Percentiles rank a stretch among this genome's conserved stretches.
Conservation (phyloP, 768 basidiomycete genomes). For the Gyrodon lividus region DNA sequence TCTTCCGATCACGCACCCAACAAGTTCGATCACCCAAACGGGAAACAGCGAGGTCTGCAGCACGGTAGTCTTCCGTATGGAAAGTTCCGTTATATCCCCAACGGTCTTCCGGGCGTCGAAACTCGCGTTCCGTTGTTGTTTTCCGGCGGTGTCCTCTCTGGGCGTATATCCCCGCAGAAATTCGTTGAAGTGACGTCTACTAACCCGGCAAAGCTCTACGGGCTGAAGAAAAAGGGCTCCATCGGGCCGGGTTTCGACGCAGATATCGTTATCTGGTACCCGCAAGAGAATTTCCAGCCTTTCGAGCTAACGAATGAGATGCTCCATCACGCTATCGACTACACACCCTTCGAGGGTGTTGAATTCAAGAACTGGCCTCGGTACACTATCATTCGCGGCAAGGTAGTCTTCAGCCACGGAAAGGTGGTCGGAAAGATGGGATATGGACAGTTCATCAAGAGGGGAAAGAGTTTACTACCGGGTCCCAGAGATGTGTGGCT, state of each 20-base stretch:
- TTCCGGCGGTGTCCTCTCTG: conserved; percentile 29
- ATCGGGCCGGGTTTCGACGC: conserved; percentile 35
- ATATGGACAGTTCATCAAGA: conserved; percentile 7
- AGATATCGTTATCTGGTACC: conserved; percentile 32
- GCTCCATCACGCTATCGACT: conserved; percentile 30
- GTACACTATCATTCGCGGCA: conserved; percentile 17
- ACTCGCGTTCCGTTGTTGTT: conserved; percentile 34
- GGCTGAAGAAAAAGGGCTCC: conserved; percentile 34
- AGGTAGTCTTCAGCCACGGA: conserved; percentile 17
- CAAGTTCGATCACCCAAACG: conserved; percentile 26
- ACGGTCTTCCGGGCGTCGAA: conserved; percentile 35
- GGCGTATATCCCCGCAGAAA: conserved; percentile 27
- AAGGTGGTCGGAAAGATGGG: conserved; percentile 11
- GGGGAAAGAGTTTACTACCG: conserved; percentile 7
- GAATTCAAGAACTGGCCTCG: conserved; percentile 34
- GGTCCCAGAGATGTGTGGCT: conserved; percentile 11
- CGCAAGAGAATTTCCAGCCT: conserved; percentile 5
- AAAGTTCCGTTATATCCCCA: conserved; percentile 33
- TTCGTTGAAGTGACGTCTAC: conserved; percentile 36
- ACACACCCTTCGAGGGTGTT: conserved; percentile 37
- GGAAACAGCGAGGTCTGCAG: conserved; percentile 23
- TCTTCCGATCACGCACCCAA: conserved; percentile 34
- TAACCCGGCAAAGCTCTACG: conserved; percentile 35
- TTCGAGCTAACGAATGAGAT: conserved; percentile 22
- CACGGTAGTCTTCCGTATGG: conserved; percentile 24